Percentiles rank a stretch among this genome's conserved stretches.
Evolutionary conservation across 208 protist genomes (phyloP).

Genomic region (Leishmania braziliensis): DNA sequence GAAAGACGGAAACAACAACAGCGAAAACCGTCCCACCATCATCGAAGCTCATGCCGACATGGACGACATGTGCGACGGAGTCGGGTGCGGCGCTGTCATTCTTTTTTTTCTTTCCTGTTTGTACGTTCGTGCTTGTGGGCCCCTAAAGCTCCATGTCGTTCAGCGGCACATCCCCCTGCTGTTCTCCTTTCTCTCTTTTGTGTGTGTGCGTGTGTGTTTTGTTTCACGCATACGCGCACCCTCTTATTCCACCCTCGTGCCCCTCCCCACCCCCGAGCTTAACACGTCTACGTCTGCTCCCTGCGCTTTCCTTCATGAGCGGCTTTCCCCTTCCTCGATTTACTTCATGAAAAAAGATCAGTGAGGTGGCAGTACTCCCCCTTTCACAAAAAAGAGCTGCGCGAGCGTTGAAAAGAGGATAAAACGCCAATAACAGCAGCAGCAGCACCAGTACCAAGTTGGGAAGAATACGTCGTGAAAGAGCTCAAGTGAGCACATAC

Average conservation of each 20-base stretch:
- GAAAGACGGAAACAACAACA: not conserved
- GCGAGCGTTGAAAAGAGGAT: too few relatives aligned
- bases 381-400: not conserved
- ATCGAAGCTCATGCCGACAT: too few relatives aligned
- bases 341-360: not conserved
- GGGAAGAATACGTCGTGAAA: not conserved
- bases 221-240: not conserved
- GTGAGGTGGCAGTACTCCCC: not conserved
- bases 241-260: not conserved
- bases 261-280: not conserved
- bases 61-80: not conserved
- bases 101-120: not conserved
- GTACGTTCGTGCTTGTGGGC: not conserved
- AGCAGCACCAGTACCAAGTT: too few relatives aligned
- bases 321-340: not conserved
- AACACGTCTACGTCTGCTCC: not conserved
- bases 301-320: not conserved
- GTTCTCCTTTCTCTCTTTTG: not conserved
- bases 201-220: not conserved
- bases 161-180: too few relatives aligned
- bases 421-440: too few relatives aligned
- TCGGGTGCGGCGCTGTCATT: not conserved
- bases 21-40: not conserved
- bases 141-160: not conserved
- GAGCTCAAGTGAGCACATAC: not conserved